Base-by-base conservation (phyloP, 495 filamentous ascomycete species). In the Aspergillus mulundensis region DNA sequence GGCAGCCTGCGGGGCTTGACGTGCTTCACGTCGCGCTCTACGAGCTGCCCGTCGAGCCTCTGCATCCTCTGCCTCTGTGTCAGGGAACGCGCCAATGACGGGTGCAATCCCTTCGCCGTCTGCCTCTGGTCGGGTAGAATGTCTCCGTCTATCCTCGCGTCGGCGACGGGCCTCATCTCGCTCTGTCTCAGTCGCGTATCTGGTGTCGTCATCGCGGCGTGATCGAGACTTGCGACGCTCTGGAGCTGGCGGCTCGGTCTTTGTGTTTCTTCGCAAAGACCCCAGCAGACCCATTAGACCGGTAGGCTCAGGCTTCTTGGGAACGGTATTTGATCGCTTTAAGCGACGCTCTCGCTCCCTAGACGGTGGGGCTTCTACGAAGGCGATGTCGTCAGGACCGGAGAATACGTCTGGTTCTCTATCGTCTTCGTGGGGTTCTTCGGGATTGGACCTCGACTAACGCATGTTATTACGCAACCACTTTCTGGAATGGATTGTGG, bases 281-380 rank as follows among this genome's bases (percentile, higher is more conserved):
- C 72, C 73, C 43, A 82, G 69, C 5, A 80, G 63, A 1, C 78
- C 77, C 73, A 78, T 78, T 3, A 80, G 53, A 32, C 76, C 77
- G 28, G 69, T 64, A n/a, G 61, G 57, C 53, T 79, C 75, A 40
- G 70, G 74, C 40, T 75, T 78, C 55, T 74, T 81, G 3, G 75
- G 66, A 14, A 60, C 66, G n/a, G 77, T 73, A 38, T 60, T 71
- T 5, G 75, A 64, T 20, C 75, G 77, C 43, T 77, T 78, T 18
- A 70, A 49, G 7, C 77, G 72, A 23, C 73, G 70, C 86, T 96
- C 50, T 32, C 73, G 70, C 85, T 96, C 50, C 32, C 50, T 42
- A 3, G 50, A 53, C n/a, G 83, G 64, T 81, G 82, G 68, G 77
- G 80, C 69, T 82, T 87, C 95, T 78, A 95, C 63, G 87, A 77